These are phyloP conservation scores for Xylariales sp. DNA, from an alignment of 2,329 filamentous ascomycete genomes.

Conservation along the genomic window DNA sequence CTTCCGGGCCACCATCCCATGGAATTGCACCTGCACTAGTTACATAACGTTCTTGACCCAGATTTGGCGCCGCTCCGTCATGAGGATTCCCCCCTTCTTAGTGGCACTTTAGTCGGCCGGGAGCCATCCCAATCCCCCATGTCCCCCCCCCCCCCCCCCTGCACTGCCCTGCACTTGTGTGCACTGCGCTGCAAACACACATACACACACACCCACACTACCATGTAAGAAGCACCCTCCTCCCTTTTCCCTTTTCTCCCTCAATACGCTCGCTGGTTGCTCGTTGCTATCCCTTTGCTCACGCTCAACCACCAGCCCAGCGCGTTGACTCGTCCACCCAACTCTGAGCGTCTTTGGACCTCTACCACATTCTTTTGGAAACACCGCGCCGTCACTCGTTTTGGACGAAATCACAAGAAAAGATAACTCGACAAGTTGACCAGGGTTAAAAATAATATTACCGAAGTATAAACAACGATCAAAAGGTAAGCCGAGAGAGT, in stretches of 20 bases:
- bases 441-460: too few relatives aligned
- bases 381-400: slow-evolving; percentile 8
- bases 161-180: not conserved
- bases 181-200: too few relatives aligned
- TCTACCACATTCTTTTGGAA: slow-evolving; percentile 14
- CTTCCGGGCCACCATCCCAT: not conserved
- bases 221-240: not conserved
- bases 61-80: too few relatives aligned
- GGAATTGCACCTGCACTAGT: too few relatives aligned
- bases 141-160: not conserved
- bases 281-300: slow-evolving; percentile 6
- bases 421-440: too few relatives aligned
- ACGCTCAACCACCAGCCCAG: slow-evolving; percentile 3
- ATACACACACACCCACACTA: too few relatives aligned
- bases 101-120: too few relatives aligned
- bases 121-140: not conserved
- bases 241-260: slow-evolving; percentile 6
- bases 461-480: too few relatives aligned
- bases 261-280: slow-evolving; percentile 4
- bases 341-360: slow-evolving; percentile 11
- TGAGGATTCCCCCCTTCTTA: too few relatives aligned
- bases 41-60: too few relatives aligned
- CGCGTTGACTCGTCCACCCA: slow-evolving; percentile 8
- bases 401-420: too few relatives aligned
- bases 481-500: too few relatives aligned